phyloP scores from a whole-genome alignment of 2,329 filamentous ascomycete genomes.

The Epichloe bromicola region DNA sequence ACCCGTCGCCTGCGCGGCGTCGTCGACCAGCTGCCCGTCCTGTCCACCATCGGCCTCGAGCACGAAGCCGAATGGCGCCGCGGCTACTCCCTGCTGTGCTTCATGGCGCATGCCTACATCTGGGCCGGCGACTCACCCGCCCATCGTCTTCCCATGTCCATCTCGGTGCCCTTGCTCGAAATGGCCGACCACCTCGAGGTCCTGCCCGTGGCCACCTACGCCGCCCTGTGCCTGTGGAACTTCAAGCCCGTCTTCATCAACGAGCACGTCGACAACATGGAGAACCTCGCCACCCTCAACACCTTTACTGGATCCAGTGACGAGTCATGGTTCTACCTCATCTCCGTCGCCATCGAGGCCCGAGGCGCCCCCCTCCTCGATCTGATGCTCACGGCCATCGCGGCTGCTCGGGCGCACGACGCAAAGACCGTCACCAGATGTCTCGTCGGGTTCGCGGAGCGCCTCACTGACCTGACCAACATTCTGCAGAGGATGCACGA shows the following conservation, averaged over 20 bases:
- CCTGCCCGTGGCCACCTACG: slow-evolving; percentile 87
- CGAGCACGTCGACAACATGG: slow-evolving; percentile 68
- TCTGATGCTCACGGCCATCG: slow-evolving; percentile 78
- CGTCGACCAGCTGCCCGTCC: slow-evolving; percentile 67
- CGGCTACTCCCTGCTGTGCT: slow-evolving; percentile 79
- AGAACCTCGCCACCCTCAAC: slow-evolving; percentile 76
- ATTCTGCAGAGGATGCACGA: slow-evolving; percentile 87
- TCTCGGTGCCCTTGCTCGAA: slow-evolving; percentile 71
- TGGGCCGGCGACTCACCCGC: slow-evolving; percentile 82
- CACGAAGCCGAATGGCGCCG: slow-evolving; percentile 85
- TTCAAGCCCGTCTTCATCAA: slow-evolving; percentile 82
- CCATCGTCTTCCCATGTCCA: slow-evolving; percentile 64
- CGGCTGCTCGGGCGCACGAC: slow-evolving; percentile 61
- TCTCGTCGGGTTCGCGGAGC: slow-evolving; percentile 73
- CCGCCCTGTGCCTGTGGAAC: slow-evolving; percentile 88
- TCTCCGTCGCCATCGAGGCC: slow-evolving; percentile 91
- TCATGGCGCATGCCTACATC: slow-evolving; percentile 90
- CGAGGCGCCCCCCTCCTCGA: slow-evolving; percentile 77
- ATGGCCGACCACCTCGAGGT: slow-evolving; percentile 71
- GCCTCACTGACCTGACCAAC: slow-evolving; percentile 68
- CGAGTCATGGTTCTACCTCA: slow-evolving; percentile 97
- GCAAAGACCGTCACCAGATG: slow-evolving; percentile 58
- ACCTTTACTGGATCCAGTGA: slow-evolving; percentile 92
- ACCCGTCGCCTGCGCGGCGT: slow-evolving; percentile 71
- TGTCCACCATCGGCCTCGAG: slow-evolving; percentile 70